Base-by-base conservation (phyloP, 2,329 filamentous ascomycete species). In the Colletotrichum musae region DNA sequence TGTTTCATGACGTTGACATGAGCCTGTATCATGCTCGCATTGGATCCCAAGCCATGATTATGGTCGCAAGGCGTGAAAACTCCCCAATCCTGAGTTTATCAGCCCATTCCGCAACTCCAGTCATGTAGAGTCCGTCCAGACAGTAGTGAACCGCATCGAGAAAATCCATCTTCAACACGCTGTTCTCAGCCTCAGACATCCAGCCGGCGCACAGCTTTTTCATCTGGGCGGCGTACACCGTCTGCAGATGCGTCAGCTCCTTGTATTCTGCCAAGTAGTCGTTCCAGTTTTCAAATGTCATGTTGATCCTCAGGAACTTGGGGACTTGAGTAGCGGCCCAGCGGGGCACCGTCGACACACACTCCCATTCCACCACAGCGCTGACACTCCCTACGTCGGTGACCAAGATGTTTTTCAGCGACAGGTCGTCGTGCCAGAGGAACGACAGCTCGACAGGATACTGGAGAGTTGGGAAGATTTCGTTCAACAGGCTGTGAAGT, bases 341-440 rank as follows among this genome's bases (percentile, higher is more conserved):
- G 15, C 78, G 71, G 6, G 82, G 83, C 63, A 83, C 32, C 2
- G 79, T 72, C 0, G 79, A 83, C 12, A 83, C 78, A 50, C 78
- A 83, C 64, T 85, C 81, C 81, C 81, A 85, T 70, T 84, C 81
- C 4, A 84, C 52, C 0, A 85, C 57, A 5, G 72, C 82, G 1
- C 79, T 81, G 5, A 85, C 70, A 0, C 67, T 65, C 0, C 79
- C 79, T 5, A 77, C 32, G 0, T 79, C 74, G 59, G 84, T 75
- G 1, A 84, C 77, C 28, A 84, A 70, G 9, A 86, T 80, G 64
- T 85, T 85, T 2, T 75, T 69, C 6, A 77, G 68, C 1, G 74
- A 77, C 1, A 85, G 72, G 53, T 84, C 81, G 24, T 81, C 68
- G 52, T 82, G 80, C 50, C 73, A 79, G 2, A 84, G 69, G 0